Conservation (phyloP, 768 basidiomycete genomes). For the Macrolepiota fuliginosa region DNA sequence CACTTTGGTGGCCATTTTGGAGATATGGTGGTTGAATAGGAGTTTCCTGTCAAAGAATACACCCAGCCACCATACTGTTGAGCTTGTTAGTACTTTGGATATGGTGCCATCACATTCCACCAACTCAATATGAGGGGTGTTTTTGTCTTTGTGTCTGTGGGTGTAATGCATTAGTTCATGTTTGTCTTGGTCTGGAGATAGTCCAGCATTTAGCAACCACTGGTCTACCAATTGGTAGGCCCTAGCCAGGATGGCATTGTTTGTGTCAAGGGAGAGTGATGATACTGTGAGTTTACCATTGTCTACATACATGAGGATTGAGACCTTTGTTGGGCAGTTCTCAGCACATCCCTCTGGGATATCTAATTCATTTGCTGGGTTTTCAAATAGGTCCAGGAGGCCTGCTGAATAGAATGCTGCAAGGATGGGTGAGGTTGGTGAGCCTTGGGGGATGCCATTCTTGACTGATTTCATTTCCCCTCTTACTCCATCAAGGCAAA, state of each 20-base stretch:
- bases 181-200: slow-evolving; percentile 20
- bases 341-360: slow-evolving; percentile 3
- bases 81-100: slow-evolving; percentile 4
- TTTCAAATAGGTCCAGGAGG: slow-evolving; percentile 22
- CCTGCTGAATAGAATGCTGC: slow-evolving; percentile 23
- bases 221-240: slow-evolving; percentile 14
- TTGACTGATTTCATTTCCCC: slow-evolving; percentile 24
- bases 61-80: slow-evolving; percentile 29
- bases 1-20: slow-evolving; percentile 21
- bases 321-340: slow-evolving; percentile 11
- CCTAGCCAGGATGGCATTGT: slow-evolving; percentile 16
- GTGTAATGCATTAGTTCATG: slow-evolving; percentile 28
- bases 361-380: not conserved
- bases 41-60: slow-evolving; percentile 31
- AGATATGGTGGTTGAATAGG: slow-evolving; percentile 28
- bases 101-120: not conserved
- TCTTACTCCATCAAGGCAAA: slow-evolving; percentile 21
- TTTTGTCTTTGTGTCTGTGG: not conserved
- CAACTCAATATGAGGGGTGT: slow-evolving; percentile 15
- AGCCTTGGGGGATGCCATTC: slow-evolving; percentile 33
- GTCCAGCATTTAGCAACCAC: slow-evolving; percentile 19
- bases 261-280: slow-evolving; percentile 22
- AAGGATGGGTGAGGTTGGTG: slow-evolving; percentile 26
- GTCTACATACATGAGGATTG: slow-evolving; percentile 28
- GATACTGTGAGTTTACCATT: slow-evolving; percentile 28